Evolutionary conservation across 1,139 yeast species (phyloP).

Genomic region (Pichia sp.): DNA sequence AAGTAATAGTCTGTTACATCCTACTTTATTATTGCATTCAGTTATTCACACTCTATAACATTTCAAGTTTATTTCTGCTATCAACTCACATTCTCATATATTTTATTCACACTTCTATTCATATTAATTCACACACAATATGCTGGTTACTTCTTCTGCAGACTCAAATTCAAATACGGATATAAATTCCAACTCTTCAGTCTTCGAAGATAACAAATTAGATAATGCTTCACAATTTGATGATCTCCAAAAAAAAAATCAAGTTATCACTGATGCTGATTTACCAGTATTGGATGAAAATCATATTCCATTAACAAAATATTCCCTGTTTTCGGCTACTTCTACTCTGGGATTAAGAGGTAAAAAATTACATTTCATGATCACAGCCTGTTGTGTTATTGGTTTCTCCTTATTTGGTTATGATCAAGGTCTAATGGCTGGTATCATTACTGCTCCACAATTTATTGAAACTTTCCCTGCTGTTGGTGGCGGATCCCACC

Average conservation of each 20-base stretch:
- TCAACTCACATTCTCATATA: neutral
- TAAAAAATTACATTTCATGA: conserved; percentile 34
- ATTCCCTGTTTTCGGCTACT: neutral
- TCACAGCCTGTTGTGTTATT: conserved; percentile 53
- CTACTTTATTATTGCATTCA: no score
- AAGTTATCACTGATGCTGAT: neutral
- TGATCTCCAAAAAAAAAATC: neutral
- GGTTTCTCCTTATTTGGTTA: conserved; percentile 73
- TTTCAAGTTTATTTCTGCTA: neutral
- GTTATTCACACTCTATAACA: neutral
- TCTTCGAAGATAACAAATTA: conserved; percentile 12
- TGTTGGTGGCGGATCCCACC: conserved; percentile 34
- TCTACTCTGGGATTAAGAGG: conserved; percentile 47
- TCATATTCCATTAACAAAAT: conserved; percentile 2
- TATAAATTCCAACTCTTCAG: neutral
- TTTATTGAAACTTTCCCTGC: conserved; percentile 57
- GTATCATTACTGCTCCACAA: conserved; percentile 55
- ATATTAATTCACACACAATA: neutral
- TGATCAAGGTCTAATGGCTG: conserved; percentile 77
- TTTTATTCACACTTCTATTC: neutral
- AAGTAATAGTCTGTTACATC: no score
- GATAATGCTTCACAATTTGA: conserved; percentile 1
- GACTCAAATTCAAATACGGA: neutral
- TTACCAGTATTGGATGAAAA: conserved; percentile 5
- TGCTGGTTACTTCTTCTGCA: neutral